phyloP scores from a whole-genome alignment of 768 basidiomycete species.

The Butyriboletus loyo region DNA sequence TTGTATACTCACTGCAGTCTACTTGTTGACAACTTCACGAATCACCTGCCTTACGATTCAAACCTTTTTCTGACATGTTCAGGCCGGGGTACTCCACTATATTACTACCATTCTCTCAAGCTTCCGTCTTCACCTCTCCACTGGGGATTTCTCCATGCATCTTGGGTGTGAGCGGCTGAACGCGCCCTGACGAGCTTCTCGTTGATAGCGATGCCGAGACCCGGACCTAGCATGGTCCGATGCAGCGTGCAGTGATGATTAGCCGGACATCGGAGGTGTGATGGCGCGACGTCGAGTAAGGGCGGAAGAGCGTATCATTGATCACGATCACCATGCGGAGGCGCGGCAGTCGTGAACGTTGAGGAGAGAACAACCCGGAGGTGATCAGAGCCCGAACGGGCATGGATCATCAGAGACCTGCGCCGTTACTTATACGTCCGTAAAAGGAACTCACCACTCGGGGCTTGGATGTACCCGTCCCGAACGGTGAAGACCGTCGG shows the following conservation, averaged over 20 bases:
- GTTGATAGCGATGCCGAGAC: conserved; percentile 61
- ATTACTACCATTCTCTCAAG: conserved; percentile 49
- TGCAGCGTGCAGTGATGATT: conserved; percentile 2
- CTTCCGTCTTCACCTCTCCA: conserved; percentile 56
- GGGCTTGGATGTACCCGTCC: conserved; percentile 47
- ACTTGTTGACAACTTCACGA: neutral
- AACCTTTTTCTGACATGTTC: neutral
- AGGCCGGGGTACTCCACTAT: neutral
- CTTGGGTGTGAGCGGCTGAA: conserved; percentile 11
- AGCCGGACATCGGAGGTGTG: neutral
- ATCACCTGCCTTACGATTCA: neutral
- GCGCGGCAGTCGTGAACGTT: neutral
- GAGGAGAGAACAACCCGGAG: neutral
- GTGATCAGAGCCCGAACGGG: neutral
- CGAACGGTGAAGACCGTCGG: conserved; percentile 51
- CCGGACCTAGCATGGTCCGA: conserved; percentile 39
- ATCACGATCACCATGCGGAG: neutral
- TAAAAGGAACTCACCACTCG: conserved; percentile 34
- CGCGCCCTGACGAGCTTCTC: conserved; percentile 47
- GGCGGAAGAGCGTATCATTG: neutral
- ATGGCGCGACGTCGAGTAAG: neutral
- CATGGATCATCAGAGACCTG: neutral
- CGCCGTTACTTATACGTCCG: neutral
- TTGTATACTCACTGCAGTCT: neutral
- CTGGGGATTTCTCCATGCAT: conserved; percentile 35